Conservation (phyloP, 768 basidiomycete genomes). For the Lentinus tigrinus region DNA sequence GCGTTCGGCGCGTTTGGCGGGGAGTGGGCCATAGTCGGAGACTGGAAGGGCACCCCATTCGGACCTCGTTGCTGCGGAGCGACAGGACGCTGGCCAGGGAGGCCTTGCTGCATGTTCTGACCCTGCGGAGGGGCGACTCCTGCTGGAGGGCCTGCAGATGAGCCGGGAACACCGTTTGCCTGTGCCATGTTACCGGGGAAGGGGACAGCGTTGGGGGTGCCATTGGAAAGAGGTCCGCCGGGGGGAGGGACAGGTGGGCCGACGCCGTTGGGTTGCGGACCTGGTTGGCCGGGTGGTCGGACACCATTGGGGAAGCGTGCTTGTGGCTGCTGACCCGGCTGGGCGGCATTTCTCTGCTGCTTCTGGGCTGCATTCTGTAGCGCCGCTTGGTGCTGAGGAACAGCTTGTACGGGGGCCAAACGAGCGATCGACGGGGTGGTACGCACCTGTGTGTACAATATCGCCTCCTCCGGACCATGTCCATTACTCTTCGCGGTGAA, state of each 20-base stretch:
- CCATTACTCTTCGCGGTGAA: constrained; percentile 79
- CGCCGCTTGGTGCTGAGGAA: constrained; percentile 26
- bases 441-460: constrained; percentile 69
- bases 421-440: neutral
- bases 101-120: constrained; percentile 3
- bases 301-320: constrained; percentile 12
- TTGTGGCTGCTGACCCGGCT: neutral
- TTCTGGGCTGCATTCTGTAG: constrained; percentile 23
- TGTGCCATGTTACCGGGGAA: constrained; percentile 29
- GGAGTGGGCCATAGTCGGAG: constrained; percentile 64
- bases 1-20: constrained; percentile 46
- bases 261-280: constrained; percentile 32
- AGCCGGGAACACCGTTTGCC: constrained; percentile 44
- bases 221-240: constrained; percentile 18
- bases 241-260: constrained; percentile 17
- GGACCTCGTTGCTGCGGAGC: constrained; percentile 43
- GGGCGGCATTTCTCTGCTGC: constrained; percentile 12
- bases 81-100: constrained; percentile 29
- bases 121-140: neutral
- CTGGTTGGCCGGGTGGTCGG: constrained; percentile 16
- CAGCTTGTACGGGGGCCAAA: constrained; percentile 17
- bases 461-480: constrained; percentile 64
- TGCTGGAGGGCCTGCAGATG: constrained; percentile 9
- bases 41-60: constrained; percentile 56
- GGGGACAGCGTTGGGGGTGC: constrained; percentile 17